Evolutionary conservation across 2,329 filamentous ascomycete genomes (phyloP).

Genomic region (Thyridium curvatum): DNA sequence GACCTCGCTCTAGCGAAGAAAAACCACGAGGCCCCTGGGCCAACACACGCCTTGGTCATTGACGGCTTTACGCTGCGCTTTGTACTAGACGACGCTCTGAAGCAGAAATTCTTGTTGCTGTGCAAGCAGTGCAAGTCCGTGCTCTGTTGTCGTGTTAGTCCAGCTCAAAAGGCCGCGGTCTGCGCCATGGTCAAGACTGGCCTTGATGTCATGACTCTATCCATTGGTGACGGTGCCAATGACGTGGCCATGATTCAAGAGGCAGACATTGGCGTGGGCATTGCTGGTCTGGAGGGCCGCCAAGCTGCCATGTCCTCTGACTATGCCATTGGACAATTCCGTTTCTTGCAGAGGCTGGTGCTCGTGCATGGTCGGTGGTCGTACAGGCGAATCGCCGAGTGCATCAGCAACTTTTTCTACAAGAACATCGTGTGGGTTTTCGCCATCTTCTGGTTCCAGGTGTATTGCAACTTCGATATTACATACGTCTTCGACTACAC

Average conservation of each 20-base stretch:
- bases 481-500: conserved; percentile 97
- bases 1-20: conserved; percentile 74
- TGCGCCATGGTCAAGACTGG: conserved; percentile 93
- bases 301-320: conserved; percentile 96
- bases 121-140: conserved; percentile 98
- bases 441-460: conserved; percentile 94
- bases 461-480: conserved; percentile 92
- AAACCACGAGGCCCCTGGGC: conserved; percentile 78
- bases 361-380: conserved; percentile 93
- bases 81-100: conserved; percentile 73
- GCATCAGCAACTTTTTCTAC: conserved; percentile 99
- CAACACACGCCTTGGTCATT: conserved; percentile 89
- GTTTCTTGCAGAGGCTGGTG: conserved; percentile 77
- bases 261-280: conserved; percentile 92
- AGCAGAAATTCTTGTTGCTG: conserved; percentile 87
- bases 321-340: conserved; percentile 91
- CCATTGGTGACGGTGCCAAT: conserved; percentile 89
- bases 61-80: conserved; percentile 91
- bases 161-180: conserved; percentile 94
- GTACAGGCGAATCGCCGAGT: conserved; percentile 88
- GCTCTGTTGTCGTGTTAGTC: conserved; percentile 94
- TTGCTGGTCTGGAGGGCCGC: conserved; percentile 85
- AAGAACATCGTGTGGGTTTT: conserved; percentile 99
- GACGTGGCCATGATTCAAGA: conserved; percentile 98
- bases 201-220: conserved; percentile 91